Base-by-base conservation (phyloP, 2,329 filamentous ascomycete species). In the Chaetothyriales sp. region DNA sequence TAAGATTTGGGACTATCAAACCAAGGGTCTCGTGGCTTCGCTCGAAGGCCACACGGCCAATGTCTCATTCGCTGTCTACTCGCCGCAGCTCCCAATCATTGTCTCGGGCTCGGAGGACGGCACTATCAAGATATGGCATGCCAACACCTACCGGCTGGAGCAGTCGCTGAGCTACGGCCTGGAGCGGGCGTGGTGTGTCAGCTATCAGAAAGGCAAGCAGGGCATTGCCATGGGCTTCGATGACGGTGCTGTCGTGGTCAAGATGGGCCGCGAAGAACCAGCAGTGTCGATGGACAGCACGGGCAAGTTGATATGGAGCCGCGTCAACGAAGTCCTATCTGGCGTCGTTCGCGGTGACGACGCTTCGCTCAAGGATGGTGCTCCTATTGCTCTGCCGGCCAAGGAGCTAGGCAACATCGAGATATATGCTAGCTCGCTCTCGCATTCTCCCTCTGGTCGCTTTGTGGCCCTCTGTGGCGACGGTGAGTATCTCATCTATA, bases 1-100 rank as follows among this genome's bases (percentile, higher is more conserved):
- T 61, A 96, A 96, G 75, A 80, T 98, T 50, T 98, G 92, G 90
- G 92, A 98, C 66, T 96, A 98, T 73, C 96, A 90, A 10, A 96
- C 89, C 47, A 98, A 98, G 71, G 92, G 88, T 10, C 75, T 96
- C 58, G 95, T 96, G 64, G 92, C 92, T 26, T 96, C 90, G 2
- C 76, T 98, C 46, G 92, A 98, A 68, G 92, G 92, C 25, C 92
- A 98, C 68, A 94, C 88, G 26, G 95, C 89, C 68, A 98, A 98
- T 63, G 92, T 98, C 46, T 95, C 89, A 2, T 98, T 96, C 64
- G 92, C 92, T 47, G 93, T 89, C 69, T 98, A 96, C 66, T 92
- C 98, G 68, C 92, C 92, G 1, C 90, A 96, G 69, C 74, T 98
- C 47, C 92, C 92, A 2, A 83, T 98, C 58, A 98, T 98, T 63